These are phyloP conservation scores for Athelia psychrophila DNA, from an alignment of 1,284 basidiomycete genomes.

Conservation along the genomic window DNA sequence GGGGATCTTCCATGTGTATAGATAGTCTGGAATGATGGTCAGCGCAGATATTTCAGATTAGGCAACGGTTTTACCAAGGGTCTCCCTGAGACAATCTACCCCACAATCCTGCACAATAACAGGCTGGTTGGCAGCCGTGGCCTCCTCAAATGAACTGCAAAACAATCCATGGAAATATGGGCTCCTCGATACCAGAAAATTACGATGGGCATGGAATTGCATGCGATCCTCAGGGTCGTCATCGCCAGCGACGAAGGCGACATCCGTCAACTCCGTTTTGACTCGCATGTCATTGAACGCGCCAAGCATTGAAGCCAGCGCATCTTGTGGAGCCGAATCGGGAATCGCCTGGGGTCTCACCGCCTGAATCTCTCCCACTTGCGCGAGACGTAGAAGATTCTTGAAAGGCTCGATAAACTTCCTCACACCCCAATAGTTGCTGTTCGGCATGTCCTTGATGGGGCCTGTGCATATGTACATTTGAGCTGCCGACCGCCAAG, in stretches of 20 bases:
- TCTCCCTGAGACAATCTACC: conserved; percentile 9
- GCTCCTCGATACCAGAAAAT: conserved; percentile 27
- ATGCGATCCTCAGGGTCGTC: not conserved
- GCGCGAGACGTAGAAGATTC: conserved; percentile 27
- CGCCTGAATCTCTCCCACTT: conserved; percentile 24
- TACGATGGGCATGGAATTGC: conserved; percentile 27
- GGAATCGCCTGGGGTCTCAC: conserved; percentile 6
- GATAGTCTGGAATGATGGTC: conserved; percentile 9
- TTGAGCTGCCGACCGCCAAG: conserved; percentile 28
- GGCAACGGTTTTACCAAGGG: conserved; percentile 21
- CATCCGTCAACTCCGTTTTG: conserved; percentile 24
- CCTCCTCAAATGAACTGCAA: conserved; percentile 19
- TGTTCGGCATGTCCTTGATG: conserved; percentile 20
- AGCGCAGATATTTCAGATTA: not conserved
- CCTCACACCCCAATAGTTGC: conserved; percentile 21
- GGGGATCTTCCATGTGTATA: conserved; percentile 12
- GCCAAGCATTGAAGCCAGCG: conserved; percentile 14
- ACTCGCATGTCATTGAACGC: conserved; percentile 26
- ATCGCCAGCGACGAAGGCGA: conserved; percentile 22
- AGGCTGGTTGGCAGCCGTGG: conserved; percentile 12
- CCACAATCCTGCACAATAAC: conserved; percentile 11
- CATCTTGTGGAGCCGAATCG: conserved; percentile 12
- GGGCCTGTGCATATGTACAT: conserved; percentile 26
- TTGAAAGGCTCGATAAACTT: conserved; percentile 28
- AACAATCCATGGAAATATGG: conserved; percentile 27